Percentiles rank a stretch among this genome's conserved stretches.
These are phyloP conservation scores for Solanum arcanum DNA, from an alignment of 257 asterid species.

Conservation along the genomic window DNA sequence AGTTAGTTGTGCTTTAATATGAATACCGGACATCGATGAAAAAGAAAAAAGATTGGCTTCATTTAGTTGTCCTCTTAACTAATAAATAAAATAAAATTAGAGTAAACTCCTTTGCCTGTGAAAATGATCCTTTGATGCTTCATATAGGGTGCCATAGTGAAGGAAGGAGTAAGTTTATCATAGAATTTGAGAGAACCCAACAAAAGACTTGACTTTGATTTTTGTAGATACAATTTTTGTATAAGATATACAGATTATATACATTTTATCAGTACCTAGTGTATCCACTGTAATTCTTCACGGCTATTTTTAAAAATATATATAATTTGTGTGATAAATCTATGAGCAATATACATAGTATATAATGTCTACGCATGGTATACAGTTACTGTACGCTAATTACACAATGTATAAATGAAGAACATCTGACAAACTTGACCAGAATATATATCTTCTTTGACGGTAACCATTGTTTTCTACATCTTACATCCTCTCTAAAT, in stretches of 20 bases:
- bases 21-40: rapidly evolving
- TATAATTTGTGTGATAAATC: not conserved
- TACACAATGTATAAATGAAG: not conserved
- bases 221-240: not conserved
- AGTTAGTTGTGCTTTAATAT: no score
- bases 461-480: not conserved
- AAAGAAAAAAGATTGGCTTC: not conserved
- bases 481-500: not conserved
- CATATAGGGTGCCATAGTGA: not conserved
- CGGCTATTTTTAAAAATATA: not conserved
- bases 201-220: not conserved
- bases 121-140: not conserved
- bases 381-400: not conserved
- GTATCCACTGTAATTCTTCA: not conserved
- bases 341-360: not conserved
- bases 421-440: not conserved
- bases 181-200: not conserved
- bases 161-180: not conserved
- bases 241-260: not conserved
- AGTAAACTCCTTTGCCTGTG: not conserved
- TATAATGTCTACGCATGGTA: not conserved
- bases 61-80: not conserved
- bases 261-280: not conserved
- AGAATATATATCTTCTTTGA: not conserved
- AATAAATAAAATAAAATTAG: no score